Percentiles rank a stretch among this genome's conserved stretches.
Conservation (phyloP, 352 stramenopile species). For the Lagenidium sp. region DNA sequence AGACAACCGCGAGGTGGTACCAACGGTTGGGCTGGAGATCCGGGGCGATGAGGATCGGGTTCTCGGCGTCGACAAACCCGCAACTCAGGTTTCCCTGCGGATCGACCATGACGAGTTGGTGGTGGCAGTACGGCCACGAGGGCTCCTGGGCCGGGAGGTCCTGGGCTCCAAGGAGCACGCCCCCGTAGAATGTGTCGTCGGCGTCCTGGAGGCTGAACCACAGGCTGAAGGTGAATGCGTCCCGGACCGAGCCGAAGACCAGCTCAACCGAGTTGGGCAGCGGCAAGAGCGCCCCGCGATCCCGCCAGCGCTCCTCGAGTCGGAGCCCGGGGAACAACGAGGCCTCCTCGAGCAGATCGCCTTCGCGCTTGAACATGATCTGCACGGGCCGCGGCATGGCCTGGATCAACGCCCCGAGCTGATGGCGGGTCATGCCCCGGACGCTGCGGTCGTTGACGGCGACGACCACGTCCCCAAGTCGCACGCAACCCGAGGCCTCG, state of each 20-base stretch:
- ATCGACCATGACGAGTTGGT: slow-evolving; percentile 54
- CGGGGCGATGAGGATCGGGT: slow-evolving; percentile 32
- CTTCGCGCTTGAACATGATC: slow-evolving; percentile 47
- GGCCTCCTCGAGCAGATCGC: slow-evolving; percentile 31
- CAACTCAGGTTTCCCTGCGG: slow-evolving; percentile 47
- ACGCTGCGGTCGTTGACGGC: slow-evolving; percentile 56
- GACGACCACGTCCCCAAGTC: slow-evolving; percentile 50
- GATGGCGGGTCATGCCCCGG: slow-evolving; percentile 43
- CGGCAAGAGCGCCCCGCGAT: slow-evolving; percentile 36
- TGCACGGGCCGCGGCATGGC: slow-evolving; percentile 40
- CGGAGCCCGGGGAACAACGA: slow-evolving; percentile 51
- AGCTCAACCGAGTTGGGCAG: slow-evolving; percentile 31
- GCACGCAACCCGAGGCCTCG: slow-evolving; percentile 46
- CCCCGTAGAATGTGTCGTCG: slow-evolving; percentile 40
- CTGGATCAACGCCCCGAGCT: slow-evolving; percentile 53
- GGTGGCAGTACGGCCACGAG: slow-evolving; percentile 31
- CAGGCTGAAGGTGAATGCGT: slow-evolving; percentile 44
- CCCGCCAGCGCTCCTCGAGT: slow-evolving; percentile 41
- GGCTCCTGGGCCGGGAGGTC: slow-evolving; percentile 4
- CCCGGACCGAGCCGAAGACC: slow-evolving; percentile 19
- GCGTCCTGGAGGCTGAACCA: slow-evolving; percentile 61
- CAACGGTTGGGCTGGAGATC: slow-evolving; percentile 46
- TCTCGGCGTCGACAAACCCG: slow-evolving; percentile 34
- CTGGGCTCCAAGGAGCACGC: slow-evolving; percentile 53
- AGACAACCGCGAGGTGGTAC: slow-evolving; percentile 63